Conservation (phyloP, 345 rosid genomes). For the Rhizophora apiculata region DNA sequence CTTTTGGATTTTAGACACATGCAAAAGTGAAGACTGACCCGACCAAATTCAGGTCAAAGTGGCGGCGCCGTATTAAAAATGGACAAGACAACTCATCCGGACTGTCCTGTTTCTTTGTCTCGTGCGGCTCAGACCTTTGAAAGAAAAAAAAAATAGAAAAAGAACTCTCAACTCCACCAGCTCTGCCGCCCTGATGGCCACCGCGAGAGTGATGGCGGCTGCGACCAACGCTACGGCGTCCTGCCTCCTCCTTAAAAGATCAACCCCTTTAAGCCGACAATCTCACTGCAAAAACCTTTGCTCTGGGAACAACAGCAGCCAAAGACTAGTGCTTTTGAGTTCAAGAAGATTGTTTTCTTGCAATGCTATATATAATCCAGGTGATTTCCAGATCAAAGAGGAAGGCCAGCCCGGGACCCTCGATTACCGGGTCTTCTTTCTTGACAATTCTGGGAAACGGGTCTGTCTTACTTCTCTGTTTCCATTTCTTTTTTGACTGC, state of each 20-base stretch:
- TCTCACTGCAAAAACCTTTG: slow-evolving; percentile 20
- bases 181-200: slow-evolving; percentile 39
- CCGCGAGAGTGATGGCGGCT: slow-evolving; percentile 45
- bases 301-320: slow-evolving; percentile 18
- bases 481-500: neutral
- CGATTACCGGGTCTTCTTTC: slow-evolving; percentile 77
- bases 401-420: slow-evolving; percentile 75
- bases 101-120: slow-evolving; percentile 8
- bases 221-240: slow-evolving; percentile 34
- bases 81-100: slow-evolving; percentile 2
- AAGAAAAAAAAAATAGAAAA: too few relatives aligned
- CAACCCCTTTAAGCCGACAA: slow-evolving; percentile 26
- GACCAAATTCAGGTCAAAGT: too few relatives aligned
- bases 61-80: neutral
- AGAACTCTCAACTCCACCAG: neutral
- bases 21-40: too few relatives aligned
- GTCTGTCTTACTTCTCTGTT: slow-evolving; percentile 14
- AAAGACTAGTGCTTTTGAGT: slow-evolving; percentile 17
- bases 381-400: slow-evolving; percentile 49
- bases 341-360: slow-evolving; percentile 59
- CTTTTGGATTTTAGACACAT: too few relatives aligned
- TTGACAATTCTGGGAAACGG: slow-evolving; percentile 67
- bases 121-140: slow-evolving; percentile 4
- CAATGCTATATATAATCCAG: slow-evolving; percentile 54
- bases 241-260: slow-evolving; percentile 43